These are phyloP conservation scores for Nitzschia sp. DNA, from an alignment of 108 stramenopile species.

Conservation along the genomic window DNA sequence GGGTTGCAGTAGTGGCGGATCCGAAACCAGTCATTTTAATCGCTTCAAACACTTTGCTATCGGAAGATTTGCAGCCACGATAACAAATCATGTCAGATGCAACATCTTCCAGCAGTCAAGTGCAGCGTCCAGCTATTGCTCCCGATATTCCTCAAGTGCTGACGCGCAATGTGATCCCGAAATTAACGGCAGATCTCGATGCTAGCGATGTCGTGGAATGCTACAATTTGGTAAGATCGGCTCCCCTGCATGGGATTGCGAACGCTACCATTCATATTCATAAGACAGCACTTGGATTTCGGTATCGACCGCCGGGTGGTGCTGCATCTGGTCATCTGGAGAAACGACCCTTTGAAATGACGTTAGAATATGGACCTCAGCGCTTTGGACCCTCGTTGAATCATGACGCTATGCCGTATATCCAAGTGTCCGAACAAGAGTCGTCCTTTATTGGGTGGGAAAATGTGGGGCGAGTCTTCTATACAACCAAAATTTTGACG, in stretches of 20 bases:
- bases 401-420: slow-evolving; percentile 61
- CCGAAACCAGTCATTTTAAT: no score
- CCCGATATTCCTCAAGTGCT: slow-evolving; percentile 41
- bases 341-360: slow-evolving; percentile 64
- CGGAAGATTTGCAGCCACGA: no score
- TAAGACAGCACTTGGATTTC: slow-evolving; percentile 72
- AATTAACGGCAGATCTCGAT: slow-evolving; percentile 68
- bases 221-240: slow-evolving; percentile 68
- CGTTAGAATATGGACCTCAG: slow-evolving; percentile 84
- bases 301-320: slow-evolving; percentile 57
- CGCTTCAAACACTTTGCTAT: no score
- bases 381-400: slow-evolving; percentile 52
- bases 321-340: slow-evolving; percentile 26
- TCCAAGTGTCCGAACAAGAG: slow-evolving; percentile 39
- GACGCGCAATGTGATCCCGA: slow-evolving; percentile 39
- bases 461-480: slow-evolving; percentile 71
- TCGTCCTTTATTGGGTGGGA: slow-evolving; percentile 61
- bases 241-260: slow-evolving; percentile 54
- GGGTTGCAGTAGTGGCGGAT: no score
- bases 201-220: slow-evolving; percentile 83
- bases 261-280: slow-evolving; percentile 55
- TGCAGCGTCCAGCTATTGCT: background rate
- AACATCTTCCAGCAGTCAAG: no score
- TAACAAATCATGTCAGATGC: no score
- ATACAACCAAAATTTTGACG: slow-evolving; percentile 60